These are phyloP conservation scores for Cytospora leucostoma DNA, from an alignment of 2,329 filamentous ascomycete genomes.

Conservation along the genomic window DNA sequence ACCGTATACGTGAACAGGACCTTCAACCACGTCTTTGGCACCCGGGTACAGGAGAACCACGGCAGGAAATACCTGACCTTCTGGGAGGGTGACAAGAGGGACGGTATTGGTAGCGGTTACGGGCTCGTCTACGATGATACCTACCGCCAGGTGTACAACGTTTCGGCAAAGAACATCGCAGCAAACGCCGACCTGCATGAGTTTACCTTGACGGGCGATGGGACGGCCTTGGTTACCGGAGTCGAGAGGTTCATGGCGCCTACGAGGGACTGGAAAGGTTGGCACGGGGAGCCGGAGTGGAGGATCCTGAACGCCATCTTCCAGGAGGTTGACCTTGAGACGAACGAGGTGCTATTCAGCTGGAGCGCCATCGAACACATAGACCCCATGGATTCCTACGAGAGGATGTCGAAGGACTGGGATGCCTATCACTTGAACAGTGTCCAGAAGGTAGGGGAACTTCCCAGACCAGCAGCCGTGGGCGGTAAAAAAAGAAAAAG, in stretches of 20 bases:
- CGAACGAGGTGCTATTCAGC: conserved; percentile 50
- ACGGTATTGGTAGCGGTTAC: conserved; percentile 29
- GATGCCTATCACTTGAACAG: conserved; percentile 61
- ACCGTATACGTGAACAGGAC: conserved; percentile 30
- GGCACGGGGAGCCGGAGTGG: conserved; percentile 14
- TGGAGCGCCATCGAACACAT: conserved; percentile 44
- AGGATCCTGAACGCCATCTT: conserved; percentile 39
- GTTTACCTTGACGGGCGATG: conserved; percentile 42
- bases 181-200: conserved; percentile 37
- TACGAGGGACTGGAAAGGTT: conserved; percentile 32
- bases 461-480: neutral
- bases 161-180: conserved; percentile 25
- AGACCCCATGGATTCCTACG: conserved; percentile 17
- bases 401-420: conserved; percentile 39
- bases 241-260: conserved; percentile 36
- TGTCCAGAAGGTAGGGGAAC: conserved; percentile 39
- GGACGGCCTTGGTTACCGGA: conserved; percentile 43
- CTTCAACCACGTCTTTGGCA: conserved; percentile 30
- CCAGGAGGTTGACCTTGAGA: conserved; percentile 53
- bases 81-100: conserved; percentile 29
- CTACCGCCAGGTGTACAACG: conserved; percentile 28
- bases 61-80: conserved; percentile 31
- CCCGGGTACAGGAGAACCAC: conserved; percentile 29
- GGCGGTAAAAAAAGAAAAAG: neutral
- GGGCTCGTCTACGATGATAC: conserved; percentile 29